Conservation (phyloP, 495 filamentous ascomycete genomes). For the Umbilicaria muhlenbergii region DNA sequence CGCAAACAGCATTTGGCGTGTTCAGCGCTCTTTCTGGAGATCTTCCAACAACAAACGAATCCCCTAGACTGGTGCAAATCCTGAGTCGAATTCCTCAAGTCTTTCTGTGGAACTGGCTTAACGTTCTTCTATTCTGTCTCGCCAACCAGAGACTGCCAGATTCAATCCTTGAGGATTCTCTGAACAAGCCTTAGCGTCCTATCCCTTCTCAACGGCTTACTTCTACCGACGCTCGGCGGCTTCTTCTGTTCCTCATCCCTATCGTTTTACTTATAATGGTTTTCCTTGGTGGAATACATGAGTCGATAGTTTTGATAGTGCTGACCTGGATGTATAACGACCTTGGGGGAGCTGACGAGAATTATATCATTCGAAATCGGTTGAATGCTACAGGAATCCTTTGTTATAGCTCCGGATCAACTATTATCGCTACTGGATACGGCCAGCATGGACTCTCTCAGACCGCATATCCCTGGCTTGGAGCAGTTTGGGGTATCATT, state of each 20-base stretch:
- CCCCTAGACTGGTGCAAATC: neutral
- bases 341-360: slow-evolving; percentile 28
- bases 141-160: slow-evolving; percentile 31
- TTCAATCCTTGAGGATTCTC: slow-evolving; percentile 32
- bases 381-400: slow-evolving; percentile 28
- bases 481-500: slow-evolving; percentile 24
- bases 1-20: too few species aligned
- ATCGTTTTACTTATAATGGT: slow-evolving; percentile 16
- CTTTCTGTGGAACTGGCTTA: slow-evolving; percentile 12
- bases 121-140: slow-evolving; percentile 27
- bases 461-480: slow-evolving; percentile 20
- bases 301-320: slow-evolving; percentile 20
- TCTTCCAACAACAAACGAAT: neutral
- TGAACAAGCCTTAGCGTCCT: slow-evolving; percentile 47
- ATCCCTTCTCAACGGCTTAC: slow-evolving; percentile 28
- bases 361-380: slow-evolving; percentile 23
- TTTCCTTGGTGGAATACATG: slow-evolving; percentile 19
- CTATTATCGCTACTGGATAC: slow-evolving; percentile 8
- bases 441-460: slow-evolving; percentile 1
- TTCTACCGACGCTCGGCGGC: slow-evolving; percentile 17
- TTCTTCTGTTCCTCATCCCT: slow-evolving; percentile 23
- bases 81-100: slow-evolving; percentile 8
- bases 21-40: too few species aligned
- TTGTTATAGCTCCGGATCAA: slow-evolving; percentile 19
- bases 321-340: slow-evolving; percentile 41